phyloP scores from a whole-genome alignment of 768 basidiomycete species.

The Lenzites betulinus region DNA sequence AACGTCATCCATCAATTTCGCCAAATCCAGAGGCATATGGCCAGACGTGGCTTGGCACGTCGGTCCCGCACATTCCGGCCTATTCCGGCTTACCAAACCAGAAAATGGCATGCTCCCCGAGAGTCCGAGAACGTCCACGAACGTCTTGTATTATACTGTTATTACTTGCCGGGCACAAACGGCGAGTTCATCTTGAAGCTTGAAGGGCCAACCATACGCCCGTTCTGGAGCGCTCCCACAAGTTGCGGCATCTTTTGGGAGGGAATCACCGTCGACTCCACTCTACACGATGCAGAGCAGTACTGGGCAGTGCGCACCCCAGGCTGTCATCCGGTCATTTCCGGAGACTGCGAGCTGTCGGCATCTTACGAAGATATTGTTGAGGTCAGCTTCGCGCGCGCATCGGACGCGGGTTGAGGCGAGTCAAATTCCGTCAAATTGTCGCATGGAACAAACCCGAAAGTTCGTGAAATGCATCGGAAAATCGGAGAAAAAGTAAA shows the following conservation, averaged over 20 bases:
- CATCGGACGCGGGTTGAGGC: too few relatives aligned
- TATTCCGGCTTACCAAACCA: neutral
- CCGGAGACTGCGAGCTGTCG: too few relatives aligned
- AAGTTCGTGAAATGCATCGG: neutral
- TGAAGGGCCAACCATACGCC: neutral
- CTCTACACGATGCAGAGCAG: neutral
- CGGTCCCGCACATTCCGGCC: neutral
- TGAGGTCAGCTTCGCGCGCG: too few relatives aligned
- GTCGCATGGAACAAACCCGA: too few relatives aligned
- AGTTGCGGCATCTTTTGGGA: constrained; percentile 1
- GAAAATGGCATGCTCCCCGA: neutral
- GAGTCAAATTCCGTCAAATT: too few relatives aligned
- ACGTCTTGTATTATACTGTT: too few relatives aligned
- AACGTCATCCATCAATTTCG: constrained; percentile 14
- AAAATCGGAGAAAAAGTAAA: neutral
- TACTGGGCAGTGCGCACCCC: neutral
- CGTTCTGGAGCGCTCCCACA: constrained; percentile 8
- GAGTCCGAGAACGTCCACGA: too few relatives aligned
- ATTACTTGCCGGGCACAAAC: too few relatives aligned
- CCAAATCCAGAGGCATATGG: constrained; percentile 8
- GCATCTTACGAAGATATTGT: too few relatives aligned
- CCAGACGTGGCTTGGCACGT: neutral
- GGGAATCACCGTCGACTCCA: neutral
- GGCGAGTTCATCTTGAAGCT: too few relatives aligned
- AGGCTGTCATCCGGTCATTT: too few relatives aligned